phyloP scores from a whole-genome alignment of 2,329 filamentous ascomycete genomes.

The Cladobotryum mycophilum region DNA sequence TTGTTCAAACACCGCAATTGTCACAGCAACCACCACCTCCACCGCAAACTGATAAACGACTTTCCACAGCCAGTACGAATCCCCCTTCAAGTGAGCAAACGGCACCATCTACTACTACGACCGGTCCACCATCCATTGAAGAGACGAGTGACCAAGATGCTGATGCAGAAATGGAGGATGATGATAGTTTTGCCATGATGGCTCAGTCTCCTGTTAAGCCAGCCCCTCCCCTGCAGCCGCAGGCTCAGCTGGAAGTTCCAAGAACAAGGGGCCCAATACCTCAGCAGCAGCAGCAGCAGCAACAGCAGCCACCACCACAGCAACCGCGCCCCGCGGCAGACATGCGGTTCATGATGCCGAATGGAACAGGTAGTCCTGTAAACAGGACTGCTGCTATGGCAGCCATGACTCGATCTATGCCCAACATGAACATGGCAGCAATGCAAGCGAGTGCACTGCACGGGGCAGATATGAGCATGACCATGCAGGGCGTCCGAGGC shows the following conservation, averaged over 20 bases:
- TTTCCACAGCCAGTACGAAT: conserved; percentile 31
- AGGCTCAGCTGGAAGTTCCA: conserved; percentile 38
- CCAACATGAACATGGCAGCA: conserved; percentile 37
- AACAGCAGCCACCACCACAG: conserved; percentile 14
- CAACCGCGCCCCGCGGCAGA: conserved; percentile 22
- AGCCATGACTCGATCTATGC: conserved; percentile 39
- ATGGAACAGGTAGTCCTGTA: conserved; percentile 30
- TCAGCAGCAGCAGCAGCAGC: conserved; percentile 17
- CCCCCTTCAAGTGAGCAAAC: conserved; percentile 29
- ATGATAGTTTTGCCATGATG: conserved; percentile 49
- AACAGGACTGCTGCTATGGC: conserved; percentile 30
- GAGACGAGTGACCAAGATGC: conserved; percentile 42
- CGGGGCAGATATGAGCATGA: conserved; percentile 38
- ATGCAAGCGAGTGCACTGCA: conserved; percentile 36
- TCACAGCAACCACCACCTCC: not conserved
- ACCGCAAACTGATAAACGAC: conserved; percentile 20
- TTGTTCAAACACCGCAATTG: conserved; percentile 13
- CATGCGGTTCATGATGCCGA: conserved; percentile 38
- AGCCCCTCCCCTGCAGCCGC: conserved; percentile 32
- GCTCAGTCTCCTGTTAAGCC: conserved; percentile 34
- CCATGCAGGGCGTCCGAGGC: conserved; percentile 39
- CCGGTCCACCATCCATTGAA: conserved; percentile 35
- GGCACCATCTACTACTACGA: conserved; percentile 26
- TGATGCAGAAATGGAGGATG: conserved; percentile 52
- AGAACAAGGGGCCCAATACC: conserved; percentile 31